phyloP scores from a whole-genome alignment of 2,329 filamentous ascomycete genomes.

The Diaporthe nobilis region DNA sequence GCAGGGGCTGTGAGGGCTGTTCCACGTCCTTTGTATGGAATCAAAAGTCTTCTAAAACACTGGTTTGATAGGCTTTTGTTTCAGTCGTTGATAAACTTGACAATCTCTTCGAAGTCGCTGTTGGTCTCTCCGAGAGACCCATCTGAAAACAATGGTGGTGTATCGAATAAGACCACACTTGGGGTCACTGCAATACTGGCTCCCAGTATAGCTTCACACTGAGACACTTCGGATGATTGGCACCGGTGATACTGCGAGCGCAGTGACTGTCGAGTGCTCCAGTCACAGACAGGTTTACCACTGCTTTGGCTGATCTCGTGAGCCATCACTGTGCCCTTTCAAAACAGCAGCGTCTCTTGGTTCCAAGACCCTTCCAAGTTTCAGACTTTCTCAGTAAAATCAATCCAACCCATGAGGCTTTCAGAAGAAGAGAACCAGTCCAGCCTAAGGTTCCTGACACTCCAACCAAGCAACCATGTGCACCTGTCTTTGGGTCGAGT shows the following conservation, averaged over 20 bases:
- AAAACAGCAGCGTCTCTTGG: neutral
- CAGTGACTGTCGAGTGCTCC: neutral
- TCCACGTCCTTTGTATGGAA: neutral
- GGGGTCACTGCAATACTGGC: neutral
- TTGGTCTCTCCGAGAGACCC: neutral
- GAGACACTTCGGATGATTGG: neutral
- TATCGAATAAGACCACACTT: neutral
- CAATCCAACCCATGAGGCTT: too few species aligned
- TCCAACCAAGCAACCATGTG: slow-evolving; percentile 32
- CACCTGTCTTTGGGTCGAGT: slow-evolving; percentile 32
- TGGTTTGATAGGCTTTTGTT: neutral
- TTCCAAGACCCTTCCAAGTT: neutral
- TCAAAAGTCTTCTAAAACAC: neutral
- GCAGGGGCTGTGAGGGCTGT: neutral
- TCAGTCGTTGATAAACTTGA: neutral
- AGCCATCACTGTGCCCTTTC: neutral
- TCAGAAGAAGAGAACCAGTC: neutral
- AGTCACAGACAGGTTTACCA: neutral
- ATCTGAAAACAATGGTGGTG: neutral
- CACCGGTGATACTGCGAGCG: neutral
- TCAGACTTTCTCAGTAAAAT: neutral
- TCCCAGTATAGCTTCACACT: neutral
- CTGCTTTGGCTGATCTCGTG: too few species aligned
- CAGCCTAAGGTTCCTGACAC: neutral
- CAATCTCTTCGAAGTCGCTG: too few species aligned